Percentiles rank a stretch among this genome's conserved stretches.
Conservation (phyloP, 177 flowering plant species). For the Viscum album region DNA sequence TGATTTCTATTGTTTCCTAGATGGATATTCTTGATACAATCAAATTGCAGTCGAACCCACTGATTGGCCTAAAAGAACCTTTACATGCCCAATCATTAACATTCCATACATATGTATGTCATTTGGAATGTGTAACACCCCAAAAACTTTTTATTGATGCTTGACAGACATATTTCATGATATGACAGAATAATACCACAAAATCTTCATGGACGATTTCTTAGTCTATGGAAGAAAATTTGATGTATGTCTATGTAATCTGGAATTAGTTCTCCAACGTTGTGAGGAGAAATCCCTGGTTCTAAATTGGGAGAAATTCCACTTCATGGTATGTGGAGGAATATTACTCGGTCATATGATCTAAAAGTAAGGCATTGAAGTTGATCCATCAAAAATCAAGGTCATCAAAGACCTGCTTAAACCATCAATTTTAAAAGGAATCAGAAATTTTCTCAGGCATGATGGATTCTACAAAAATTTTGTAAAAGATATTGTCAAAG, state of each 20-base stretch:
- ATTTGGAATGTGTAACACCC: not conserved
- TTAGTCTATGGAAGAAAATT: not conserved
- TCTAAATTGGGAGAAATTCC: not conserved
- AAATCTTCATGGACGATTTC: not conserved
- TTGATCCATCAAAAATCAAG: not conserved
- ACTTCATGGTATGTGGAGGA: not conserved
- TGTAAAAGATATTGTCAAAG: not conserved
- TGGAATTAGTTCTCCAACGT: not conserved
- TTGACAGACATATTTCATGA: not conserved
- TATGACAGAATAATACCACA: not conserved
- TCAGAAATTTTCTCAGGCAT: not conserved
- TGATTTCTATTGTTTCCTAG: not conserved
- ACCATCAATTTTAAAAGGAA: not conserved
- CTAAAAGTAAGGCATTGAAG: not conserved
- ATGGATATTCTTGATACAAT: not conserved
- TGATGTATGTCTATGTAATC: not conserved
- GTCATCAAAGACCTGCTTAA: not conserved
- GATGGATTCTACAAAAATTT: not conserved
- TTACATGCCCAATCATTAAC: not conserved
- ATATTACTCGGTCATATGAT: not conserved
- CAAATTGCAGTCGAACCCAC: not conserved
- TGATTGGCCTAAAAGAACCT: not conserved
- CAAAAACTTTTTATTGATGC: not conserved
- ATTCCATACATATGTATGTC: not conserved
- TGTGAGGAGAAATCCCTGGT: not conserved